A percentile compares a stretch with the other conserved stretches of the same genome.
Conservation (phyloP, 768 basidiomycete species). For the Hemileccinum rubropunctum region DNA sequence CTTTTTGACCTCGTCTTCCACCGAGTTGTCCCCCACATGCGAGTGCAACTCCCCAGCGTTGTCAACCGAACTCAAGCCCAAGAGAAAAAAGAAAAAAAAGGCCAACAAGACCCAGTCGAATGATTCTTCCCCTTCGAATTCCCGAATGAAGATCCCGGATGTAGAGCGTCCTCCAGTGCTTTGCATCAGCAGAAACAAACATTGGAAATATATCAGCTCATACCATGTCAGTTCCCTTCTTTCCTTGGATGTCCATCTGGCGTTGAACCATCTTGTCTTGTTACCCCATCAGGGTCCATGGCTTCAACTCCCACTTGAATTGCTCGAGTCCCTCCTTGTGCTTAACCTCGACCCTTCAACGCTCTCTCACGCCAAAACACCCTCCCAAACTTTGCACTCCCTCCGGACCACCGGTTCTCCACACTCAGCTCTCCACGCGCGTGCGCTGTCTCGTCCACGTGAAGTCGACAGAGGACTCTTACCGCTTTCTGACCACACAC, state of each 20-base stretch:
- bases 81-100: slow-evolving; percentile 66
- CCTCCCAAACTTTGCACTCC: no score
- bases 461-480: slow-evolving; percentile 48
- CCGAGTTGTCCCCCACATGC: no score
- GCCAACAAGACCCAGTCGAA: slow-evolving; percentile 39
- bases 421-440: background rate
- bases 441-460: slow-evolving; percentile 23
- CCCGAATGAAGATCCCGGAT: slow-evolving; percentile 34
- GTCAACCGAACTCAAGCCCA: slow-evolving; percentile 47
- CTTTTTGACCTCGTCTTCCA: no score
- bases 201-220: slow-evolving; percentile 91
- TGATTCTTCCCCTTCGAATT: slow-evolving; percentile 27
- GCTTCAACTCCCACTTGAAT: slow-evolving; percentile 84
- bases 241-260: background rate
- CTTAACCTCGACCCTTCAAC: slow-evolving; percentile 77
- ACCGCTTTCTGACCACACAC: slow-evolving; percentile 26
- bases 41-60: no score
- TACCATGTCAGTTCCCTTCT: slow-evolving; percentile 64
- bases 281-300: slow-evolving; percentile 75
- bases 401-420: no score
- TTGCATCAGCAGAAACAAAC: slow-evolving; percentile 90
- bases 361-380: slow-evolving; percentile 36
- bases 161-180: slow-evolving; percentile 53
- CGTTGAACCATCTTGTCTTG: background rate
- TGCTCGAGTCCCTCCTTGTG: slow-evolving; percentile 76